Percentiles rank a stretch among this genome's conserved stretches.
Conservation (phyloP, 208 protist species). For the Leishmania mexicana region DNA sequence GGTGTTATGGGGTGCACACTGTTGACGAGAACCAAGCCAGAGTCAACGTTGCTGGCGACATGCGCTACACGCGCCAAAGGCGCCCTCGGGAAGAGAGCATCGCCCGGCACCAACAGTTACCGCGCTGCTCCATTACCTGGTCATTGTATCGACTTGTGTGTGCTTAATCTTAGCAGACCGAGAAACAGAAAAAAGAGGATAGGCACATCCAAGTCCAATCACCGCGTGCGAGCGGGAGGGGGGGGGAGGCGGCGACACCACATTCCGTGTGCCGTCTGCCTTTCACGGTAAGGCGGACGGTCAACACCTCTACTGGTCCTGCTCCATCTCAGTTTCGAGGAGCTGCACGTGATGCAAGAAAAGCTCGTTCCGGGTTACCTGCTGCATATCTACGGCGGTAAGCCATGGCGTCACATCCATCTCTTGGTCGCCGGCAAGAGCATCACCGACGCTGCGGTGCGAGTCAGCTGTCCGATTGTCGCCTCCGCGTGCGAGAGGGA, state of each 20-base stretch:
- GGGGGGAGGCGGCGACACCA: background rate
- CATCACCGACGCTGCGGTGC: background rate
- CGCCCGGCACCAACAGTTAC: background rate
- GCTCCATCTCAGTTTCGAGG: constrained; percentile 26
- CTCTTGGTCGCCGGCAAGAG: background rate
- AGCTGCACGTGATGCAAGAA: constrained; percentile 49
- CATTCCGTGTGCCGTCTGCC: background rate
- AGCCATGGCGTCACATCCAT: constrained; percentile 1
- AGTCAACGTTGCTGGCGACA: background rate
- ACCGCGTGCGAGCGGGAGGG: too few species aligned
- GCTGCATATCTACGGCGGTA: constrained; percentile 24
- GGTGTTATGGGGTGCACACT: background rate
- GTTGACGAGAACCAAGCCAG: background rate
- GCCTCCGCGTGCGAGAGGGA: background rate
- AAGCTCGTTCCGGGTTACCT: constrained; percentile 38
- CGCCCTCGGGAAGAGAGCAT: background rate
- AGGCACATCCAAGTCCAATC: background rate
- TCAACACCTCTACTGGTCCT: background rate
- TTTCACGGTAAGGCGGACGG: background rate
- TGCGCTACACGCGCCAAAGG: background rate
- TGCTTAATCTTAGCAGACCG: background rate
- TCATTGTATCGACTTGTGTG: background rate
- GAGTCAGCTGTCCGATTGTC: background rate
- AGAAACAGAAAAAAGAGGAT: background rate
- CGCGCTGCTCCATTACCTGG: background rate